Evolutionary conservation across 257 asterid species (phyloP), one percentile per base, ranked within the genome.

Genomic region (Rhazya stricta): DNA sequence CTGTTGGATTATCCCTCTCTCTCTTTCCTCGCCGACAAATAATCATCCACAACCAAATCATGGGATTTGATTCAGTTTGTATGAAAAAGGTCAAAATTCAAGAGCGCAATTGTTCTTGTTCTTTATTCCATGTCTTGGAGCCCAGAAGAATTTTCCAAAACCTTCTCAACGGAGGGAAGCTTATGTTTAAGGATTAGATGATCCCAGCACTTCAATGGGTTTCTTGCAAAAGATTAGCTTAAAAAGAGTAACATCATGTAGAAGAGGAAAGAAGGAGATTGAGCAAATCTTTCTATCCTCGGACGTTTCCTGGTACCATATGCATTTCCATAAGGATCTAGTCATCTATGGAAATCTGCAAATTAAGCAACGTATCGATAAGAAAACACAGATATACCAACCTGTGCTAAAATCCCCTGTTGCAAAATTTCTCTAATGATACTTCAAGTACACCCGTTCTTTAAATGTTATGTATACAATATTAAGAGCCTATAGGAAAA

Each of bases 311-410:
- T 58, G 13, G 5, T 23, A 50, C 41, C 46, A 43, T 21, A 27
- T 16, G 1, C 62, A 51, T 54, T 68, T 68, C 60, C 74, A 21
- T 45, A 19, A 9, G 65, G 65, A 62, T 62, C 69, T 32, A 32
- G 9, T 25, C 5, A 62, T 29, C 69, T 13, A 73, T 43, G 16
- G 43, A 42, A 43, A 67, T 6, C 76, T 72, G 4, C 15, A 46
- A 50, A 80, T 67, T 18, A 45, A 37, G 74, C 69, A 76, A 71
- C 57, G 56, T 53, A 45, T 42, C 12, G 27, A 77, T 23, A 54
- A 61, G 9, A 66, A 21, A 13, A 13, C 62, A 25, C 12, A 69
- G 51, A 0, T 27, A 25, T 65, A 58, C n/a, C n/a, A n/a, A n/a
- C 9, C 43, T 25, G 32, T 37, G 83, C 56, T 75, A 43, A 30